These are phyloP conservation scores for Akanthomyces lecanii DNA, from an alignment of 2,329 filamentous ascomycete species.

Conservation along the genomic window DNA sequence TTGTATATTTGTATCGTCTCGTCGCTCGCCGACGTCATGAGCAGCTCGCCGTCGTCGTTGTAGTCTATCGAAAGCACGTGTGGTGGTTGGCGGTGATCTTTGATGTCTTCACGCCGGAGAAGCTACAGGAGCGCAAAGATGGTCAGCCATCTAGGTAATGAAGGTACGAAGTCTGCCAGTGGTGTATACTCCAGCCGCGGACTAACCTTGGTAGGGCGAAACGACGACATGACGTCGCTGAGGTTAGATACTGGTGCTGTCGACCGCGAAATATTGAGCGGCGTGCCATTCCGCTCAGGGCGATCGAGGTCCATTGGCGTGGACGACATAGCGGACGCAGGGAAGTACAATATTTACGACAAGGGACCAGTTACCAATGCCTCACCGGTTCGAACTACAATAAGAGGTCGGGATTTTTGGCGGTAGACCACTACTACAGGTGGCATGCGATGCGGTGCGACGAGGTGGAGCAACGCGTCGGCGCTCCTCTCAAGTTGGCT, in stretches of 20 bases:
- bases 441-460: background rate
- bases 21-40: slow-evolving; percentile 88
- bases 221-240: slow-evolving; percentile 71
- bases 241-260: slow-evolving; percentile 59
- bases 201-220: slow-evolving; percentile 73
- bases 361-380: background rate
- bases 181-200: background rate
- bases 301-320: slow-evolving; percentile 56
- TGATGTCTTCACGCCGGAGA: slow-evolving; percentile 55
- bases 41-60: slow-evolving; percentile 87
- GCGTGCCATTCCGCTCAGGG: slow-evolving; percentile 38
- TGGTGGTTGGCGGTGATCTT: slow-evolving; percentile 49
- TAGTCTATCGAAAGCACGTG: slow-evolving; percentile 90
- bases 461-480: background rate
- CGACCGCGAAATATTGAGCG: slow-evolving; percentile 49
- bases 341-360: background rate
- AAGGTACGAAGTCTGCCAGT: background rate
- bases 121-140: slow-evolving; percentile 32
- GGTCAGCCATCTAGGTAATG: background rate
- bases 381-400: background rate
- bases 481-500: background rate
- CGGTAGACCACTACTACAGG: background rate
- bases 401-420: background rate
- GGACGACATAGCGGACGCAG: slow-evolving; percentile 42
- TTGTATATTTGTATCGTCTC: slow-evolving; percentile 96